phyloP scores from a whole-genome alignment of 2,329 filamentous ascomycete species.

The Hypoxylon sp. region DNA sequence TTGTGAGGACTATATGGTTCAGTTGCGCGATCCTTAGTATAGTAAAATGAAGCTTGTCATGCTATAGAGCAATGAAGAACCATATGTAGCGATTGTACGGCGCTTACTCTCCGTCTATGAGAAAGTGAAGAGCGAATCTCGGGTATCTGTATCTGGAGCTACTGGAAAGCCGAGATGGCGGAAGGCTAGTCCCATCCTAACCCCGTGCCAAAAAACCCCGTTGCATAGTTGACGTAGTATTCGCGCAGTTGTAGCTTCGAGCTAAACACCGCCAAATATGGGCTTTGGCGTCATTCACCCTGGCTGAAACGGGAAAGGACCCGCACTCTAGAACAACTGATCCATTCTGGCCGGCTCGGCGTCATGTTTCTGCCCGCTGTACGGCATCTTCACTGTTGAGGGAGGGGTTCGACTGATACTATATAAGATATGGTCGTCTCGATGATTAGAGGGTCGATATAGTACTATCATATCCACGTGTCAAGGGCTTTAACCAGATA shows the following conservation, averaged over 20 bases:
- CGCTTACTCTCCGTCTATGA: not conserved
- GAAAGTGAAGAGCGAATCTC: not conserved
- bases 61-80: not conserved
- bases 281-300: not conserved
- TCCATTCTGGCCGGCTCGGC: not conserved
- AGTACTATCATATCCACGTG: not conserved
- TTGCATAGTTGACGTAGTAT: conserved; percentile 21
- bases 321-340: not conserved
- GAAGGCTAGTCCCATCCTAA: not conserved
- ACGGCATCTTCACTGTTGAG: not conserved
- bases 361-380: not conserved
- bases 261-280: conserved; percentile 10
- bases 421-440: conserved; percentile 6
- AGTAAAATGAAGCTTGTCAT: not conserved
- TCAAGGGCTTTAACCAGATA: not conserved
- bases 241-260: not conserved
- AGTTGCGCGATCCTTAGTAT: not conserved
- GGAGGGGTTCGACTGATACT: not conserved
- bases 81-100: not conserved
- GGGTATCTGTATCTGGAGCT: conserved; percentile 26
- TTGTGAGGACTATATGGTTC: not conserved
- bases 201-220: conserved; percentile 3
- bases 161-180: conserved; percentile 23
- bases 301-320: not conserved
- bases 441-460: not conserved